Evolutionary conservation across 1,284 basidiomycete species (phyloP).

Genomic region (Pseudomicrostroma phylloplanum): DNA sequence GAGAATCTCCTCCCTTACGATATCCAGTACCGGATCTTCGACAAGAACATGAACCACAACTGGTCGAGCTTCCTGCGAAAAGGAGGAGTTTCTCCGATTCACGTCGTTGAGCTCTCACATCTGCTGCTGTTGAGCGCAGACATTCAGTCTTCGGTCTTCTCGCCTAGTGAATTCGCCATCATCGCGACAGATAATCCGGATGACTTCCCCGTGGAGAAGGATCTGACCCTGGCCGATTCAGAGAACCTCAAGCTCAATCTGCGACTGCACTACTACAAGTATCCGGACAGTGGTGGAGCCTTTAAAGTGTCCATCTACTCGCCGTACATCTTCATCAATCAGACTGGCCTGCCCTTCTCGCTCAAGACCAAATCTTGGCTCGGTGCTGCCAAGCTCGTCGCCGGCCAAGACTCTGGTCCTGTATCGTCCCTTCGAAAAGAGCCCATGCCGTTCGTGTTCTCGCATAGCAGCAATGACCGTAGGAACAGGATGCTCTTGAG

Average conservation of each 20-base stretch:
- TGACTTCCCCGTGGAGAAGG: conserved; percentile 76
- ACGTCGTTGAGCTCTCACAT: conserved; percentile 91
- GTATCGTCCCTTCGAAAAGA: conserved; percentile 49
- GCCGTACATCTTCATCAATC: conserved; percentile 88
- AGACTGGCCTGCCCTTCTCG: conserved; percentile 78
- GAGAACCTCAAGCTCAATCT: conserved; percentile 74
- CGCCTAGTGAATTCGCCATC: conserved; percentile 95
- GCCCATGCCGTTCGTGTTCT: conserved; percentile 61
- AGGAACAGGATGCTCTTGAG: conserved; percentile 79
- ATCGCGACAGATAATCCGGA: conserved; percentile 90
- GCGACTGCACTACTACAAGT: conserved; percentile 69
- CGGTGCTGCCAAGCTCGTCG: conserved; percentile 70
- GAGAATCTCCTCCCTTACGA: conserved; percentile 96
- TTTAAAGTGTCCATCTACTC: conserved; percentile 95
- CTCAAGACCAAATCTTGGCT: conserved; percentile 70
- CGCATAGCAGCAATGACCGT: conserved; percentile 69
- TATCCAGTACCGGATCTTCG: conserved; percentile 86
- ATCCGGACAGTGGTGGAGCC: conserved; percentile 88
- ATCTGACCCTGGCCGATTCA: conserved; percentile 68
- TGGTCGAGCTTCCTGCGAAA: conserved; percentile 80
- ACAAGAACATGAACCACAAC: conserved; percentile 83
- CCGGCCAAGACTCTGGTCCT: conserved; percentile 59
- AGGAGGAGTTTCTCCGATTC: conserved; percentile 92
- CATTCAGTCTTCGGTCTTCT: conserved; percentile 73
- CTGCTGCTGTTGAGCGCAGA: conserved; percentile 84